These are phyloP conservation scores for Podospora tetraspora DNA, from an alignment of 495 filamentous ascomycete species.

Conservation along the genomic window DNA sequence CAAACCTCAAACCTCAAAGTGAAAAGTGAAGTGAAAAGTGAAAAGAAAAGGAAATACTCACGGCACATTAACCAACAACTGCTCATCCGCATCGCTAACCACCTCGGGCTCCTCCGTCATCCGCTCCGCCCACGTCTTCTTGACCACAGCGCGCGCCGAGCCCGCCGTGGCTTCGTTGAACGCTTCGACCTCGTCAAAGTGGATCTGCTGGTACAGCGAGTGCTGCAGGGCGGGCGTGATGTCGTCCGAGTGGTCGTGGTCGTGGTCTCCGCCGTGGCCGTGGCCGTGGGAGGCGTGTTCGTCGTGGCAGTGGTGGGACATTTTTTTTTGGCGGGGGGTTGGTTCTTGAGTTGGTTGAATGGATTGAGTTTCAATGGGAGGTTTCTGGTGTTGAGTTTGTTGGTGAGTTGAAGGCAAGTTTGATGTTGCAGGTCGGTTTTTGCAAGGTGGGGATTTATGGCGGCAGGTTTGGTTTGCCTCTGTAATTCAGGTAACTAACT, in stretches of 20 bases:
- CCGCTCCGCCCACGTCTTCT: constrained; percentile 85
- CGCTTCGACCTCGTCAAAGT: constrained; percentile 79
- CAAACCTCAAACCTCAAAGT: no score
- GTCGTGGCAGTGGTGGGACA: constrained; percentile 45
- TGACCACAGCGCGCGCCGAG: constrained; percentile 68
- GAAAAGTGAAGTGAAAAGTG: not conserved
- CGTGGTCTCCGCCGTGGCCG: constrained; percentile 21
- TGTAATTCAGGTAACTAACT: not conserved
- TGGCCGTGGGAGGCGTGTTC: constrained; percentile 36
- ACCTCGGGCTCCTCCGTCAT: constrained; percentile 66
- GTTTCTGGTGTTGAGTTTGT: not conserved
- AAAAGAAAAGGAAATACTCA: constrained; percentile 43
- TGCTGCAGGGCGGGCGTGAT: constrained; percentile 82
- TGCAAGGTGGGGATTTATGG: not conserved
- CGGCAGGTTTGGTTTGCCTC: not conserved
- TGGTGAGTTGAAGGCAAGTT: not conserved
- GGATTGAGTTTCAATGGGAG: not conserved
- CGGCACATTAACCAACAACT: constrained; percentile 89
- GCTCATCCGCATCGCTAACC: constrained; percentile 82
- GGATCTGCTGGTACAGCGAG: constrained; percentile 82
- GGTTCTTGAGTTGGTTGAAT: not conserved
- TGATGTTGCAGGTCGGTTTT: not conserved
- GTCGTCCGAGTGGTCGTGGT: constrained; percentile 84
- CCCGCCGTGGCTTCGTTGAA: constrained; percentile 69
- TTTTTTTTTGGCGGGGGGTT: constrained; percentile 18